A percentile compares a stretch with the other conserved stretches of the same genome.
Evolutionary conservation across 768 basidiomycete genomes (phyloP).

Genomic region (Tephrocybe sp.): DNA sequence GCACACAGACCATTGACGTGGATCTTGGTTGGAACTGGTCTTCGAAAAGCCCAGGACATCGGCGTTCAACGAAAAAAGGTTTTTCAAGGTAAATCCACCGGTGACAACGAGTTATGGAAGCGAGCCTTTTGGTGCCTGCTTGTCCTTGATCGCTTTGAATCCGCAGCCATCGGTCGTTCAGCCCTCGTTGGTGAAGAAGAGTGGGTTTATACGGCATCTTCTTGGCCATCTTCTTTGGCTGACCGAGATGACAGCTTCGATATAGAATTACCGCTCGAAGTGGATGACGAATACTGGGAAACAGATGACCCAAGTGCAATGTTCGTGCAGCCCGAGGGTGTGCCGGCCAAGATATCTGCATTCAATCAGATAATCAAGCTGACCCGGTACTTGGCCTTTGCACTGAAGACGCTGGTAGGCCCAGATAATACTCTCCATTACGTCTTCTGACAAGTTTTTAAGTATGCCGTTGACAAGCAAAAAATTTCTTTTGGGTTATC

Average conservation of each 20-base stretch:
- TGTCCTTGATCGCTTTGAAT: slow-evolving; percentile 56
- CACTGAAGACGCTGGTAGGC: slow-evolving; percentile 66
- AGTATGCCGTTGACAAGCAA: slow-evolving; percentile 76
- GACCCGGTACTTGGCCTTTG: slow-evolving; percentile 68
- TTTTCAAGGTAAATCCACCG: slow-evolving; percentile 44
- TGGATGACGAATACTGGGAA: slow-evolving; percentile 83
- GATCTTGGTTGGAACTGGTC: slow-evolving; percentile 52
- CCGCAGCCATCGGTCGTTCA: slow-evolving; percentile 54
- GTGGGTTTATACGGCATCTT: slow-evolving; percentile 36
- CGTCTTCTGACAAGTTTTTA: slow-evolving; percentile 1
- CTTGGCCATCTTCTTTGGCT: slow-evolving; percentile 5
- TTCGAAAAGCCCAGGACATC: slow-evolving; percentile 70
- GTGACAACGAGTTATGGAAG: slow-evolving; percentile 67
- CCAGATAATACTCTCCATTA: slow-evolving; percentile 5
- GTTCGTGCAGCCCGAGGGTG: slow-evolving; percentile 68
- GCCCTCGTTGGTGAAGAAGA: slow-evolving; percentile 65
- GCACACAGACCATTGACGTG: slow-evolving; percentile 51
- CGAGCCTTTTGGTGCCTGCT: slow-evolving; percentile 76
- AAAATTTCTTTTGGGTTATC: slow-evolving; percentile 54
- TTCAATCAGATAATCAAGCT: slow-evolving; percentile 70
- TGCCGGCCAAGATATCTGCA: slow-evolving; percentile 50
- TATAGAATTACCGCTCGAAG: slow-evolving; percentile 76
- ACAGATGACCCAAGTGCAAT: slow-evolving; percentile 42
- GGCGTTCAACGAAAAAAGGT: slow-evolving; percentile 72
- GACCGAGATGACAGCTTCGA: slow-evolving; percentile 62